These are phyloP conservation scores for Castanea crenata DNA, from an alignment of 306 rosid species.

Conservation along the genomic window DNA sequence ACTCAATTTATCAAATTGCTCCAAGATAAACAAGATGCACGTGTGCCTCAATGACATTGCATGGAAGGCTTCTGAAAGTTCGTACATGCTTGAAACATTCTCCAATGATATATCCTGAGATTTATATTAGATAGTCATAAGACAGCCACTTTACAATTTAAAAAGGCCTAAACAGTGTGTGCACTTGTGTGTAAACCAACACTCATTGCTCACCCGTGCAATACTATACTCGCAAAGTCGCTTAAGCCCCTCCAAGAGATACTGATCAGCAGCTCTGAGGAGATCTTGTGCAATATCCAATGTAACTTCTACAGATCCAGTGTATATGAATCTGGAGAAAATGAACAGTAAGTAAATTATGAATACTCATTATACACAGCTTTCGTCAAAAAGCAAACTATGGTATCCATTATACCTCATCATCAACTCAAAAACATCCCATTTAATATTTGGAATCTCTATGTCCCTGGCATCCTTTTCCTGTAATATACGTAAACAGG, in stretches of 20 bases:
- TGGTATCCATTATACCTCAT: constrained; percentile 64
- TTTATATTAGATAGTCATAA: constrained; percentile 15
- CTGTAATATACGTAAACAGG: constrained; percentile 44
- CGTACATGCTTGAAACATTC: constrained; percentile 88
- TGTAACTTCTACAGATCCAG: constrained; percentile 88
- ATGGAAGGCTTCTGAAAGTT: constrained; percentile 93
- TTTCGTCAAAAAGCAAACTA: constrained; percentile 4
- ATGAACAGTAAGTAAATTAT: constrained; percentile 23
- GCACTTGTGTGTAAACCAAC: background rate
- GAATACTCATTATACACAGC: constrained; percentile 19
- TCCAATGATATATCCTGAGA: constrained; percentile 86
- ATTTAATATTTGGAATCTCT: constrained; percentile 96
- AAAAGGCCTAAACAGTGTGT: background rate
- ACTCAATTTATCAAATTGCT: constrained; percentile 86
- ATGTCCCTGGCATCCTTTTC: constrained; percentile 99
- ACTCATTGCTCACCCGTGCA: constrained; percentile 68
- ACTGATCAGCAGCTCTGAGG: constrained; percentile 97
- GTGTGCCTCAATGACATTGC: constrained; percentile 92
- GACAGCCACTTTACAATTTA: constrained; percentile 14
- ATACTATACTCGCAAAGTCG: constrained; percentile 90
- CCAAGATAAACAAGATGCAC: constrained; percentile 88
- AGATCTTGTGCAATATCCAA: constrained; percentile 94
- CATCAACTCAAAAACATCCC: constrained; percentile 98
- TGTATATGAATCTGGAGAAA: constrained; percentile 80
- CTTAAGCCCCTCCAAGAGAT: constrained; percentile 97